These are phyloP conservation scores for Physaria fendleri DNA, from an alignment of 345 rosid genomes.

Conservation along the genomic window DNA sequence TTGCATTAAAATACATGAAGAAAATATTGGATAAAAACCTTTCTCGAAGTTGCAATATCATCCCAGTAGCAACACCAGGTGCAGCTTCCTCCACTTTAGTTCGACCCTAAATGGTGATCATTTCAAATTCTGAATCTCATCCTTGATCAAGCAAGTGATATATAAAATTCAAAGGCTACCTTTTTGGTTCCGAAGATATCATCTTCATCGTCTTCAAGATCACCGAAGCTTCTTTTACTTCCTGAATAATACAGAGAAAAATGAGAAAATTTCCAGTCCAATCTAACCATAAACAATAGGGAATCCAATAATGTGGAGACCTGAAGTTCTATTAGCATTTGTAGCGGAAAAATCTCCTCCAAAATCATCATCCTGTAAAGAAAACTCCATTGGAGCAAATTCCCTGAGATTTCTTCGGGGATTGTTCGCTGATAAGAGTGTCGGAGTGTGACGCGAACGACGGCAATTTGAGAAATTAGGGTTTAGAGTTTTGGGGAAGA, in stretches of 20 bases:
- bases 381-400: conserved; percentile 21
- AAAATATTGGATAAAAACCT: conserved; percentile 41
- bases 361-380: conserved; percentile 74
- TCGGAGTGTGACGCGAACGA: conserved; percentile 10
- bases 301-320: conserved; percentile 23
- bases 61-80: conserved; percentile 66
- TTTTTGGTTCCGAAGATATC: conserved; percentile 77
- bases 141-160: background rate
- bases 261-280: background rate
- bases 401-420: background rate
- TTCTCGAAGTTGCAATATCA: conserved; percentile 86
- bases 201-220: conserved; percentile 88
- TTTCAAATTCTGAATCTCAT: background rate
- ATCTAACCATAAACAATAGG: background rate
- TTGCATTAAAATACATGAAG: background rate
- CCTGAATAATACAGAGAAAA: conserved; percentile 26
- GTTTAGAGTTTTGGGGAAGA: conserved; percentile 8
- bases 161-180: conserved; percentile 30
- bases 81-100: conserved; percentile 71
- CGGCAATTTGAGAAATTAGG: conserved; percentile 17
- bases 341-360: conserved; percentile 66
- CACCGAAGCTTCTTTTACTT: conserved; percentile 72
- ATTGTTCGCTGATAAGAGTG: background rate
- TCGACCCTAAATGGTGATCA: conserved; percentile 36
- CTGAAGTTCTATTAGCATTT: conserved; percentile 46